Conservation (phyloP, 2,329 filamentous ascomycete genomes). For the Trichoderma guizhouense region DNA sequence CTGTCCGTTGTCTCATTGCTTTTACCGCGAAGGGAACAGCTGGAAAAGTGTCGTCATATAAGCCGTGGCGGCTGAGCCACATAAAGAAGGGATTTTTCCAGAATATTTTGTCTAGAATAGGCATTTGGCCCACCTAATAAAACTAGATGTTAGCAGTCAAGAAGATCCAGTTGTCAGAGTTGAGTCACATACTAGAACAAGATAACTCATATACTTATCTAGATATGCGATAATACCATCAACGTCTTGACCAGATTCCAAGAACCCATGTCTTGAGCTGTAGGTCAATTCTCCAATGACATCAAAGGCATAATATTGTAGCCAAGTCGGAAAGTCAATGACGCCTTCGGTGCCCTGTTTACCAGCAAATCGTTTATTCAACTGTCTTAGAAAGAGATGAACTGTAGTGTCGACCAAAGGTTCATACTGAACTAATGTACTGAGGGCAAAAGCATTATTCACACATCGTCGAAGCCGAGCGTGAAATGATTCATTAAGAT, state of each 20-base stretch:
- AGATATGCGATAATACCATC: too few species aligned
- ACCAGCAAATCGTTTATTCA: background rate
- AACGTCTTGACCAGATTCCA: too few species aligned
- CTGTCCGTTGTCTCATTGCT: too few species aligned
- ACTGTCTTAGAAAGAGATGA: background rate
- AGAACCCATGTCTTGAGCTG: too few species aligned
- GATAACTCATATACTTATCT: too few species aligned
- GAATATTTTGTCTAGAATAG: background rate
- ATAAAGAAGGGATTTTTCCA: background rate
- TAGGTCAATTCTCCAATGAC: background rate
- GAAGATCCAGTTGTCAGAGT: too few species aligned
- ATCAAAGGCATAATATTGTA: background rate
- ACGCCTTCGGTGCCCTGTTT: too few species aligned
- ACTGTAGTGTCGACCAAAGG: background rate
- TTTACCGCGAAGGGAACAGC: background rate
- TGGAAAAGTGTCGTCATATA: background rate
- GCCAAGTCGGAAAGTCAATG: background rate
- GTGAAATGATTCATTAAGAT: too few species aligned
- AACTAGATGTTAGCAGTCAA: too few species aligned
- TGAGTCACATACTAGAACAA: too few species aligned
- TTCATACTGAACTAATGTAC: background rate
- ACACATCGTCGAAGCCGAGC: too few species aligned
- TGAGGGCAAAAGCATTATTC: background rate
- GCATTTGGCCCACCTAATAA: background rate
- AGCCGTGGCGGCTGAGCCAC: background rate